These are phyloP conservation scores for Arabidopsis thaliana DNA, from an alignment of 345 rosid species.

Conservation along the genomic window TAIR10.1 NC_003074.8:2833001-2833500, in stretches of 20 bases:
- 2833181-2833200: conserved; percentile 36
- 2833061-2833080: background rate
- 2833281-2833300: background rate
- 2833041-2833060: too few species aligned
- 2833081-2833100: conserved; percentile 2
- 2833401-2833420: conserved; percentile 36
- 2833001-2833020: too few species aligned
- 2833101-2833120: background rate
- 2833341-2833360: conserved; percentile 43
- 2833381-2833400: conserved; percentile 34
- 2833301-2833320: conserved; percentile 38
- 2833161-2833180: conserved; percentile 42
- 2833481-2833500: conserved; percentile 45
- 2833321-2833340: conserved; percentile 19
- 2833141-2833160: conserved; percentile 13
- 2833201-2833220: conserved; percentile 34
- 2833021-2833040: too few species aligned
- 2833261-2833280: background rate
- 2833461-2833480: conserved; percentile 35
- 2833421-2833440: conserved; percentile 42
- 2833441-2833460: conserved; percentile 7
- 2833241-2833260: background rate
- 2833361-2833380: conserved; percentile 21
- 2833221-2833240: background rate
- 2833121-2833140: conserved; percentile 16